Evolutionary conservation across 2,329 filamentous ascomycete genomes (phyloP).

Genomic region (Coniella vitis): DNA sequence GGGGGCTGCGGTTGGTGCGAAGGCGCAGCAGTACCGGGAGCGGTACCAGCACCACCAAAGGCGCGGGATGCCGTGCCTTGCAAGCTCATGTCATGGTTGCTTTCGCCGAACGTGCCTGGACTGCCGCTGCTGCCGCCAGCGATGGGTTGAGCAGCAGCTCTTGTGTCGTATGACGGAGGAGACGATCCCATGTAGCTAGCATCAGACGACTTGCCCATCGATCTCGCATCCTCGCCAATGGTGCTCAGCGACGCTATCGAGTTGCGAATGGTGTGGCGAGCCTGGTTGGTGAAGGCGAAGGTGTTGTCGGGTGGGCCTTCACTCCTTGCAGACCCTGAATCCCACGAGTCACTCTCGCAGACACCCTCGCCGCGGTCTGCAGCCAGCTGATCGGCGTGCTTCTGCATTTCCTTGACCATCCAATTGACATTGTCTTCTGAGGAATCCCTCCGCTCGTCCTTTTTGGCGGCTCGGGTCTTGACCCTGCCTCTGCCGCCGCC

Average conservation of each 20-base stretch:
- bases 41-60: conserved; percentile 2
- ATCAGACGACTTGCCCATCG: conserved; percentile 1
- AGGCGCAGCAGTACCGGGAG: neutral
- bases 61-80: conserved; percentile 17
- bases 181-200: conserved; percentile 5
- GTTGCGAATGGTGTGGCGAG: conserved; percentile 18
- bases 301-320: conserved; percentile 29
- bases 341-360: conserved; percentile 10
- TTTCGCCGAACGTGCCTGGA: conserved; percentile 9
- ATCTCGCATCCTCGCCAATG: conserved; percentile 23
- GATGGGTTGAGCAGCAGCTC: conserved; percentile 19
- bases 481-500: conserved; percentile 24
- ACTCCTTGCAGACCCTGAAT: conserved; percentile 27
- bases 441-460: conserved; percentile 46
- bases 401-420: conserved; percentile 76
- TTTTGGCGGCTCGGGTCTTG: conserved; percentile 21
- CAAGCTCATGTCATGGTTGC: conserved; percentile 23
- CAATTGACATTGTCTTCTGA: conserved; percentile 58
- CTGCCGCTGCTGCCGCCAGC: conserved; percentile 2
- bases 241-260: conserved; percentile 20
- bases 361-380: conserved; percentile 25
- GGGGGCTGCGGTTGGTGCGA: conserved; percentile 26
- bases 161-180: conserved; percentile 10
- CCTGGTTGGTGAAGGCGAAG: conserved; percentile 27
- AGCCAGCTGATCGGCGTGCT: conserved; percentile 62